A percentile compares a stretch with the other conserved stretches of the same genome.
Conservation (phyloP, 345 rosid species). For the Aquilaria malaccensis region DNA sequence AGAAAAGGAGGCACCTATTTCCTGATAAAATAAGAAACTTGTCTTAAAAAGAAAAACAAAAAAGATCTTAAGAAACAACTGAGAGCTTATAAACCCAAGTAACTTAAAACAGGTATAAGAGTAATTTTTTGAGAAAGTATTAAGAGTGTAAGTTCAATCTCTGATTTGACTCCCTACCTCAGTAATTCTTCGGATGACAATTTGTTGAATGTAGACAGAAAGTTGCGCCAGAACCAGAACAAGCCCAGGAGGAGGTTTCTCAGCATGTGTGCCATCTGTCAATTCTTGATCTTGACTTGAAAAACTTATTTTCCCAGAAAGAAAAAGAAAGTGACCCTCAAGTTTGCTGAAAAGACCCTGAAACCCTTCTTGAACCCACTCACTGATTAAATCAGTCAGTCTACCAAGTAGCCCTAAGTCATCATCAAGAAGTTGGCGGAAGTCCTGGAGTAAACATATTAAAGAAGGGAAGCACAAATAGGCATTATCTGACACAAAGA, state of each 20-base stretch:
- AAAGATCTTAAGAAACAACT: no score
- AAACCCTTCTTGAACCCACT: constrained; percentile 94
- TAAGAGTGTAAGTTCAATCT: constrained; percentile 6
- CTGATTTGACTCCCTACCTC: constrained; percentile 54
- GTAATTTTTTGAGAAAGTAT: not conserved
- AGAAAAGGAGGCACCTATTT: constrained; percentile 78
- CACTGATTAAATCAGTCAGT: constrained; percentile 52
- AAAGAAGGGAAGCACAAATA: constrained; percentile 4
- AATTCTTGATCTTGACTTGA: constrained; percentile 38
- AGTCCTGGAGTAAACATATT: constrained; percentile 43
- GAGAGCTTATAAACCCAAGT: not conserved
- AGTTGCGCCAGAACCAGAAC: constrained; percentile 87
- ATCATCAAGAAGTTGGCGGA: constrained; percentile 76
- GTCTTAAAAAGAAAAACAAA: constrained; percentile 2
- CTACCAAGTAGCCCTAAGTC: constrained; percentile 49
- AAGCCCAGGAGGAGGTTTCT: constrained; percentile 59
- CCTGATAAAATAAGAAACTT: constrained; percentile 41
- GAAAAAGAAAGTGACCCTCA: constrained; percentile 49
- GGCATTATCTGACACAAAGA: no score
- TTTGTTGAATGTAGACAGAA: constrained; percentile 79
- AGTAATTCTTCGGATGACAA: constrained; percentile 73
- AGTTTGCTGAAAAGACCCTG: constrained; percentile 78
- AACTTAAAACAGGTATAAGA: not conserved
- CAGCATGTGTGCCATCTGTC: constrained; percentile 43
- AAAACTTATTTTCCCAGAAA: constrained; percentile 69